Evolutionary conservation across 192 early-diverging fungal species (phyloP).

Genomic region (Linnemannia hyalina): DNA sequence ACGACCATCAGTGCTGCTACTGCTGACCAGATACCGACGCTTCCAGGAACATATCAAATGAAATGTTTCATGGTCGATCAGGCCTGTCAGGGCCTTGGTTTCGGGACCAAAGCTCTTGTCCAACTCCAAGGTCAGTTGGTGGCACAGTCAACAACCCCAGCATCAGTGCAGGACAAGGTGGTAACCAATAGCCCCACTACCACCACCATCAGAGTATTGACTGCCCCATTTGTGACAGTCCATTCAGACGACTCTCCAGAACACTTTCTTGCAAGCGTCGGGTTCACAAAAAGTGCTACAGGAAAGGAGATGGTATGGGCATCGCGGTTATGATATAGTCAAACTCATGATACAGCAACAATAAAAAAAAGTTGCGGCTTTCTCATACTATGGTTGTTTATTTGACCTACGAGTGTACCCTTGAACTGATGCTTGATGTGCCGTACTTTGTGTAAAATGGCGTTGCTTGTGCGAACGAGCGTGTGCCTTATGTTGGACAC

Average conservation of each 20-base stretch:
- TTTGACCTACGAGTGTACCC: neutral
- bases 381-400: neutral
- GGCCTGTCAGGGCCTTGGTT: conserved; percentile 37
- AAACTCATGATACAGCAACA: neutral
- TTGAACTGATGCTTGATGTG: neutral
- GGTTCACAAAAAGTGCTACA: neutral
- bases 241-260: conserved; percentile 42
- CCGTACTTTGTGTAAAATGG: neutral
- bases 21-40: too few species aligned
- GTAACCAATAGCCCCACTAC: neutral
- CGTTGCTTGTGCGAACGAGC: neutral
- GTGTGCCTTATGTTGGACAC: too few species aligned
- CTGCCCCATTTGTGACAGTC: conserved; percentile 16
- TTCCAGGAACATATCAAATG: neutral
- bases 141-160: neutral
- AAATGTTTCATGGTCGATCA: conserved; percentile 42
- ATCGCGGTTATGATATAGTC: neutral
- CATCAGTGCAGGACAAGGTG: neutral
- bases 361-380: neutral
- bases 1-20: too few species aligned
- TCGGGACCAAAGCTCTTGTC: conserved; percentile 32
- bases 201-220: conserved; percentile 6
- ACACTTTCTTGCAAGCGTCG: conserved; percentile 32
- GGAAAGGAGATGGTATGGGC: conserved; percentile 23
- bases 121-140: conserved; percentile 15